Evolutionary conservation across 176 grass and related monocot species (phyloP).

Genomic region (Saccharum officinarum): DNA sequence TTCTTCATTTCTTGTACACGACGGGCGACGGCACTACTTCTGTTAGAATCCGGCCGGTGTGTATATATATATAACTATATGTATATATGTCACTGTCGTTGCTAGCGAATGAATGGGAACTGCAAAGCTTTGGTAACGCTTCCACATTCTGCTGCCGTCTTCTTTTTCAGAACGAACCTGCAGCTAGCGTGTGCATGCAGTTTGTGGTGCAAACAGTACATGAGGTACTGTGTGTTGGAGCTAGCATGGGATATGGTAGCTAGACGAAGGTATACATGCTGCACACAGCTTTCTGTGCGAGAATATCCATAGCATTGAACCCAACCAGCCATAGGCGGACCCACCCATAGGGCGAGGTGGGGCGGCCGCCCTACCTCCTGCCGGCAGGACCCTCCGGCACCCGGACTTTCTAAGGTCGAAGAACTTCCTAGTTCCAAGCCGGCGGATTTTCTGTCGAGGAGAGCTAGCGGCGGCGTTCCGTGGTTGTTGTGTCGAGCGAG

Average conservation of each 20-base stretch:
- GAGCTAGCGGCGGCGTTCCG: too few relatives aligned
- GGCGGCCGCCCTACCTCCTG: too few relatives aligned
- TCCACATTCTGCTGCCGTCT: constrained; percentile 25
- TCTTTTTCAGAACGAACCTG: constrained; percentile 32
- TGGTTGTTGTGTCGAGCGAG: too few relatives aligned
- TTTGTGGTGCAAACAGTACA: constrained; percentile 25
- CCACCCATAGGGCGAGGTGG: too few relatives aligned
- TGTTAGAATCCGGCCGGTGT: neutral
- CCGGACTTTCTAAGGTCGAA: too few relatives aligned
- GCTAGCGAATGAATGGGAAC: neutral
- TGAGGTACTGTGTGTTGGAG: constrained; percentile 15
- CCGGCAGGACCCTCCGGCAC: too few relatives aligned
- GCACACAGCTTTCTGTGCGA: constrained; percentile 19
- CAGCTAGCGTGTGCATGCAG: constrained; percentile 29
- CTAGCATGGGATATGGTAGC: constrained; percentile 1
- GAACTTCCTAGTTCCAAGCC: too few relatives aligned
- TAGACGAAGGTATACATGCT: constrained; percentile 6
- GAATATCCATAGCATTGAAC: neutral
- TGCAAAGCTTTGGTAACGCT: constrained; percentile 9
- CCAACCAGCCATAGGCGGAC: too few relatives aligned
- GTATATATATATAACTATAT: too few relatives aligned
- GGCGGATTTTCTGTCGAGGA: too few relatives aligned
- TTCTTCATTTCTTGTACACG: constrained; percentile 22
- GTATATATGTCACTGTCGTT: neutral
- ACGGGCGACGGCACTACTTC: neutral